Evolutionary conservation across 176 grass and related monocot genomes (phyloP).

Genomic region (Dactylis glomerata): DNA sequence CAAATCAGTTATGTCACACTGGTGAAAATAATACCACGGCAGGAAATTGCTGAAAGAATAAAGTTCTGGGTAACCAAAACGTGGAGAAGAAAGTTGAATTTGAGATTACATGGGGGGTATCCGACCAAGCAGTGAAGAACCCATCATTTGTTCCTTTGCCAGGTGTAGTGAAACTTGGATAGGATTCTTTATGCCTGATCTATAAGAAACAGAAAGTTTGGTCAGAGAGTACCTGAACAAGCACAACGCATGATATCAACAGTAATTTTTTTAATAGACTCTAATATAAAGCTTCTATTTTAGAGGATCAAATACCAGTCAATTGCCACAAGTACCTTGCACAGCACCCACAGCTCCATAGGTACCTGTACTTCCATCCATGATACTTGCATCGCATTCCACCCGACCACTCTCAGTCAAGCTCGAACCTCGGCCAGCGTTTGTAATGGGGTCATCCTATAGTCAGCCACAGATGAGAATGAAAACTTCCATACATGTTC

Average conservation of each 20-base stretch:
- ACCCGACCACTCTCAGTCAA: slow-evolving; percentile 82
- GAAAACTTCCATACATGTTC: neutral
- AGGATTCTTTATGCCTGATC: slow-evolving; percentile 91
- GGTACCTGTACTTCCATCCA: slow-evolving; percentile 77
- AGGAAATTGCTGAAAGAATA: slow-evolving; percentile 12
- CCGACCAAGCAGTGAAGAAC: slow-evolving; percentile 75
- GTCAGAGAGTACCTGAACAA: neutral
- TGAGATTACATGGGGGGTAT: slow-evolving; percentile 95
- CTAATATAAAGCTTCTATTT: neutral
- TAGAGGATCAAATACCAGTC: neutral
- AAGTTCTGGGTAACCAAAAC: neutral
- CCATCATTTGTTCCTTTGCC: slow-evolving; percentile 76
- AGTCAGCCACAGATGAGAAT: slow-evolving; percentile 25
- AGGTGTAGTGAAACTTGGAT: slow-evolving; percentile 68
- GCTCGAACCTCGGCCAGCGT: slow-evolving; percentile 88
- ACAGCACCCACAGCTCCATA: slow-evolving; percentile 93
- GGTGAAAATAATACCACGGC: neutral
- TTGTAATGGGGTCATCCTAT: slow-evolving; percentile 94
- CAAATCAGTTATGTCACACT: neutral
- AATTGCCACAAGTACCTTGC: slow-evolving; percentile 56
- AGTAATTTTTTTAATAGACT: neutral
- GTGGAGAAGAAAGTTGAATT: slow-evolving; percentile 1
- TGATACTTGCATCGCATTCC: slow-evolving; percentile 96
- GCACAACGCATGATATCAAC: neutral
- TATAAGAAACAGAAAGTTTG: slow-evolving; percentile 56